Conservation (phyloP, 139 green algal genomes). For the Helicosporidium sp. region DNA sequence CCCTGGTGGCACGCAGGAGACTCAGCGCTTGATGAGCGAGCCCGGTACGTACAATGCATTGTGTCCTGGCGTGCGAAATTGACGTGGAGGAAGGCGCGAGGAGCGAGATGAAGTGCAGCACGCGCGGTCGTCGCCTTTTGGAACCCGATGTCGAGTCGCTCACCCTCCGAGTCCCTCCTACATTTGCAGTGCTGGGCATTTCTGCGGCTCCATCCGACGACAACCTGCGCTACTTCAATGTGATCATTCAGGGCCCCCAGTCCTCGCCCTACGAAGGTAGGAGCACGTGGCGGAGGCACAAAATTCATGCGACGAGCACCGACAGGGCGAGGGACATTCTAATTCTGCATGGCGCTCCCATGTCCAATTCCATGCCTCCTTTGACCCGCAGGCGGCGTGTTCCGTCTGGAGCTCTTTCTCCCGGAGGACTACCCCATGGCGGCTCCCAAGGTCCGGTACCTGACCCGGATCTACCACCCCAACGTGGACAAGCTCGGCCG, state of each 20-base stretch:
- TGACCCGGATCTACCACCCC: constrained; percentile 96
- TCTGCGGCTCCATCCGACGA: constrained; percentile 81
- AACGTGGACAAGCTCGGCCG: constrained; percentile 98
- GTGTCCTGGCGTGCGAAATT: too few species aligned
- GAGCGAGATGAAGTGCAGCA: too few species aligned
- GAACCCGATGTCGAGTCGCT: background rate
- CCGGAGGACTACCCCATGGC: constrained; percentile 84
- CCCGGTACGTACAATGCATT: constrained; percentile 35
- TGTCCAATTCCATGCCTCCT: background rate
- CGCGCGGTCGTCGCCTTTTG: background rate
- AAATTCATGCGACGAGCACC: too few species aligned
- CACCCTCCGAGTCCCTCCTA: background rate
- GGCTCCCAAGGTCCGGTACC: constrained; percentile 63
- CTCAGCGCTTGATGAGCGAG: constrained; percentile 86
- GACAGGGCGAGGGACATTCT: background rate
- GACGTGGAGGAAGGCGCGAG: background rate
- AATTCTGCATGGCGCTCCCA: too few species aligned
- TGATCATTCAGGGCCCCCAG: constrained; percentile 82
- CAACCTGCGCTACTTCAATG: constrained; percentile 95
- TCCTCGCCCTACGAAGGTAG: constrained; percentile 83
- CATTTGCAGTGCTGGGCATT: constrained; percentile 70
- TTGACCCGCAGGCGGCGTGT: constrained; percentile 61
- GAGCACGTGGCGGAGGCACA: background rate
- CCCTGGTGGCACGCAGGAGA: too few species aligned
- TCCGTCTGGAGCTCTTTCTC: constrained; percentile 95